Conservation (phyloP, 371 early-diverging fungal species). For the Saksenaea vasiformis region DNA sequence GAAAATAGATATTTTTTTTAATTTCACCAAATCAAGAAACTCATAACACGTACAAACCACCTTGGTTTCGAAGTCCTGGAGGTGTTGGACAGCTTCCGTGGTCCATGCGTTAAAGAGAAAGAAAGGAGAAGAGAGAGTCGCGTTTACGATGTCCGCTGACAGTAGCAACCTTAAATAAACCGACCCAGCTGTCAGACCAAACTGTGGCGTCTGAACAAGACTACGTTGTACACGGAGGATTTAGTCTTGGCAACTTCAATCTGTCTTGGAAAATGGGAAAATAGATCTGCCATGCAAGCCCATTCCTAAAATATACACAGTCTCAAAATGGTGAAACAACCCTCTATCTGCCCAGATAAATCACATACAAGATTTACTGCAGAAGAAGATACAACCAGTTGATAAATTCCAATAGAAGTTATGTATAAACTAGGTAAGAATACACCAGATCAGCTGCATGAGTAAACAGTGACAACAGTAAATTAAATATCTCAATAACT, state of each 20-base stretch:
- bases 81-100: slow-evolving; percentile 16
- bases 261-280: background rate
- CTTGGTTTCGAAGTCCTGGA: slow-evolving; percentile 12
- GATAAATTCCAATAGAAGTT: too few relatives aligned
- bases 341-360: too few relatives aligned
- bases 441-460: too few relatives aligned
- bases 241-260: background rate
- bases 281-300: too few relatives aligned
- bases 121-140: background rate
- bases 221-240: background rate
- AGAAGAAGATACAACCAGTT: too few relatives aligned
- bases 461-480: too few relatives aligned
- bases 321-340: background rate
- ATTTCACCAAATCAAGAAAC: slow-evolving; percentile 2
- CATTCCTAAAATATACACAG: background rate
- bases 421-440: too few relatives aligned
- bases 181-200: background rate
- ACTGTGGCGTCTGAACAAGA: background rate
- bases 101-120: background rate
- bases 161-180: background rate
- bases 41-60: slow-evolving; percentile 21
- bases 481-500: too few relatives aligned
- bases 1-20: slow-evolving; percentile 5
- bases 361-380: too few relatives aligned
- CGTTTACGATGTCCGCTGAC: slow-evolving; percentile 1